A percentile compares a stretch with the other conserved stretches of the same genome.
Evolutionary conservation across 228 moss, liverwort and hornwort species (phyloP).

Genomic region (Sphagnum magellanicum): DNA sequence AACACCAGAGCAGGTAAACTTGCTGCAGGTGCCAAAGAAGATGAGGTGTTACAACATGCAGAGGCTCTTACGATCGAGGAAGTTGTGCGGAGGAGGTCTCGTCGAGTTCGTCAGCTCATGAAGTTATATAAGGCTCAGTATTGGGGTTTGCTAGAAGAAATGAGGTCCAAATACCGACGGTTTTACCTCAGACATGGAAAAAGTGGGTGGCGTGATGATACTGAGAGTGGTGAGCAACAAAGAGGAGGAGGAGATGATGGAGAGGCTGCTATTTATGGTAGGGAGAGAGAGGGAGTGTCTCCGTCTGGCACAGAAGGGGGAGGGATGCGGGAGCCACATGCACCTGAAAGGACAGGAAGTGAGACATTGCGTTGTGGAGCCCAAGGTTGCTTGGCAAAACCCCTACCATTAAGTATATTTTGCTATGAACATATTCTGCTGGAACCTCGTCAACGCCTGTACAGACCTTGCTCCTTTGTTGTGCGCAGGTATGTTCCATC

Average conservation of each 20-base stretch:
- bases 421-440: constrained; percentile 76
- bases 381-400: constrained; percentile 74
- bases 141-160: constrained; percentile 88
- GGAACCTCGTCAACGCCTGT: constrained; percentile 93
- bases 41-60: constrained; percentile 26
- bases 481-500: constrained; percentile 44
- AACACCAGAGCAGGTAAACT: neutral
- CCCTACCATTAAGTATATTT: constrained; percentile 77
- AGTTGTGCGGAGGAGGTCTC: constrained; percentile 53
- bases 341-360: constrained; percentile 43
- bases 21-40: constrained; percentile 10
- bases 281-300: constrained; percentile 14
- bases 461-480: constrained; percentile 82
- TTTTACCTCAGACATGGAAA: constrained; percentile 89
- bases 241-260: constrained; percentile 2
- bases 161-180: constrained; percentile 86
- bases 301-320: constrained; percentile 9
- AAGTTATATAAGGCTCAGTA: constrained; percentile 79
- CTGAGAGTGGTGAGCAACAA: constrained; percentile 9
- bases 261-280: neutral
- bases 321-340: constrained; percentile 68
- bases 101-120: constrained; percentile 52
- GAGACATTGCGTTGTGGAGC: constrained; percentile 73
- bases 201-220: constrained; percentile 80
- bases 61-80: constrained; percentile 55